phyloP scores from a whole-genome alignment of 2,329 filamentous ascomycete genomes.

The Aspergillus candidus region DNA sequence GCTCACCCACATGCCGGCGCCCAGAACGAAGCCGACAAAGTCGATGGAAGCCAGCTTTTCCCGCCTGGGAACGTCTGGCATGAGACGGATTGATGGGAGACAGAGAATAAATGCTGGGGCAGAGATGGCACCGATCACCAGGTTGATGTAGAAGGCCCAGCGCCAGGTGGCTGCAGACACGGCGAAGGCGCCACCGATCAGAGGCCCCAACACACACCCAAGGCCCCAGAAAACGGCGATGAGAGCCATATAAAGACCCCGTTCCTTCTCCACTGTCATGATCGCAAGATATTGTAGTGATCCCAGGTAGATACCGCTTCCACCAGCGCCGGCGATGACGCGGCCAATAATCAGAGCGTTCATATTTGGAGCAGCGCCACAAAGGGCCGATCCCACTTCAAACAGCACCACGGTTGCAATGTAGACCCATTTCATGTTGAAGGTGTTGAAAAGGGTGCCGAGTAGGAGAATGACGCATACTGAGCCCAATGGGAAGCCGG shows the following conservation, averaged over 20 bases:
- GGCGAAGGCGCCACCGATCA: constrained; percentile 7
- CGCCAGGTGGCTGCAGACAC: constrained; percentile 11
- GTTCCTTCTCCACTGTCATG: background rate
- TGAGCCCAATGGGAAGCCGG: constrained; percentile 9
- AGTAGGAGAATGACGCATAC: constrained; percentile 8
- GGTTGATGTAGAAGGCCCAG: constrained; percentile 9
- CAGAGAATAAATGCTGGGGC: constrained; percentile 4
- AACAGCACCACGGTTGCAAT: constrained; percentile 18
- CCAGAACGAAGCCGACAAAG: constrained; percentile 4
- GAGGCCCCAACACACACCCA: constrained; percentile 5
- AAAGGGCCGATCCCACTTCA: constrained; percentile 25
- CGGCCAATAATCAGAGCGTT: constrained; percentile 39
- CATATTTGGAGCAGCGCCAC: constrained; percentile 38
- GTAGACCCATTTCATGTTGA: constrained; percentile 39
- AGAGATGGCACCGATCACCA: constrained; percentile 3
- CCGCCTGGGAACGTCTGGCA: background rate
- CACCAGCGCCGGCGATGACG: constrained; percentile 22
- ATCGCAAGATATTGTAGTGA: background rate
- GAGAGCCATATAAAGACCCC: background rate
- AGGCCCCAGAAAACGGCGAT: background rate
- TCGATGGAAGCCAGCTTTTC: constrained; percentile 1
- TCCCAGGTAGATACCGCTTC: constrained; percentile 3
- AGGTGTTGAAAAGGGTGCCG: constrained; percentile 15
- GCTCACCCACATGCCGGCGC: constrained; percentile 18
- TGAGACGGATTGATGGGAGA: constrained; percentile 5